Conservation (phyloP, 2,329 filamentous ascomycete species). For the Arachnomyces sp. region DNA sequence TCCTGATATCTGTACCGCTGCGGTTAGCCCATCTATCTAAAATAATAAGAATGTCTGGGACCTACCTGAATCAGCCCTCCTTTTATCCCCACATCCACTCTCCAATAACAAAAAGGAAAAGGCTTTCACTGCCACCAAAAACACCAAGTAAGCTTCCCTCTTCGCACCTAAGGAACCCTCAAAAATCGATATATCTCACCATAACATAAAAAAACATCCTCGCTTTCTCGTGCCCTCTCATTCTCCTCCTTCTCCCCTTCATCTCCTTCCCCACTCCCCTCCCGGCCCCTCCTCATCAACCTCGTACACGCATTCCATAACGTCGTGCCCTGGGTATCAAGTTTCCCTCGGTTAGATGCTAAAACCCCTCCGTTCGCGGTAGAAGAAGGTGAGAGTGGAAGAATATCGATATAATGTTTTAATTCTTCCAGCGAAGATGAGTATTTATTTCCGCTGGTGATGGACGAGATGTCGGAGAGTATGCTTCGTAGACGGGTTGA, state of each 20-base stretch:
- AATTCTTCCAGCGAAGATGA: slow-evolving; percentile 7
- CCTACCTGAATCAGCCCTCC: neutral
- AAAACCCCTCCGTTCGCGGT: neutral
- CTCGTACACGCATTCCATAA: slow-evolving; percentile 33
- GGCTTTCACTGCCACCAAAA: slow-evolving; percentile 32
- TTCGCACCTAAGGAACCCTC: neutral
- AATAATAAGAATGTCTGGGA: neutral
- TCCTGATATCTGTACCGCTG: slow-evolving; percentile 36
- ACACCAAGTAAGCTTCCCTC: neutral
- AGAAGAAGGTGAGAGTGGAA: slow-evolving; percentile 7
- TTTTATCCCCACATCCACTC: slow-evolving; percentile 31
- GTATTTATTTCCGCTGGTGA: too few species aligned
- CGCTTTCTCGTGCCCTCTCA: slow-evolving; percentile 9
- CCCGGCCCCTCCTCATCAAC: slow-evolving; percentile 11
- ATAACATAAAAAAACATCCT: slow-evolving; percentile 21
- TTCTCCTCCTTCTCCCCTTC: slow-evolving; percentile 6
- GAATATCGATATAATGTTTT: slow-evolving; percentile 11
- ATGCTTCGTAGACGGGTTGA: too few species aligned
- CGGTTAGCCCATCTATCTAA: neutral
- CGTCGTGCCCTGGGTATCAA: slow-evolving; percentile 25
- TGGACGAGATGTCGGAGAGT: too few species aligned
- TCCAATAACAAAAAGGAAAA: slow-evolving; percentile 64
- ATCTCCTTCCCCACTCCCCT: neutral
- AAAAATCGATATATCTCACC: slow-evolving; percentile 15
- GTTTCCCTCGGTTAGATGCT: slow-evolving; percentile 10